phyloP scores from a whole-genome alignment of 768 basidiomycete genomes.

The Amanita polypyramis region DNA sequence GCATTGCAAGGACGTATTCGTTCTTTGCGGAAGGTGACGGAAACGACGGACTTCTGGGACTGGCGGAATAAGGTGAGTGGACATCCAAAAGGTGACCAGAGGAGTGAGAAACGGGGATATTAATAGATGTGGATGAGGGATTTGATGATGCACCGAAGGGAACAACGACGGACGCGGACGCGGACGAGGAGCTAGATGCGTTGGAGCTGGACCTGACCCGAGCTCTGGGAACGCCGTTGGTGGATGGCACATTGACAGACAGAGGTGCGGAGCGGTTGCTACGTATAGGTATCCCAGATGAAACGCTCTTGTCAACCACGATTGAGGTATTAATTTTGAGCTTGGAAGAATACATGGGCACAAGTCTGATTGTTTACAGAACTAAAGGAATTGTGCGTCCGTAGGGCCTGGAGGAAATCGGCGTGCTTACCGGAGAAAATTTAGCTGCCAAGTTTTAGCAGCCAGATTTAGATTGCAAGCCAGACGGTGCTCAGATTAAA shows the following conservation, averaged over 20 bases:
- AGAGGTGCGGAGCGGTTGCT: constrained; percentile 20
- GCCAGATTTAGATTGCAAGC: no score
- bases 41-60: constrained; percentile 29
- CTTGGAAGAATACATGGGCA: constrained; percentile 31
- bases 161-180: constrained; percentile 47
- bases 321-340: constrained; percentile 40
- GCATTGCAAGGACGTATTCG: constrained; percentile 85
- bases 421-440: not conserved
- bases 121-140: constrained; percentile 37
- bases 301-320: constrained; percentile 17
- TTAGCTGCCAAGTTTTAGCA: not conserved
- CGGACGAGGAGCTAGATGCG: constrained; percentile 45
- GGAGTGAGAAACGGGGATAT: constrained; percentile 30
- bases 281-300: constrained; percentile 17
- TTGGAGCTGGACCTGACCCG: constrained; percentile 42
- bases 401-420: not conserved
- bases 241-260: constrained; percentile 9
- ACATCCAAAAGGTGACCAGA: constrained; percentile 16
- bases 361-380: not conserved
- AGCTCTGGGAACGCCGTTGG: constrained; percentile 16
- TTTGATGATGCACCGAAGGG: constrained; percentile 17
- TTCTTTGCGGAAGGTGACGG: constrained; percentile 23
- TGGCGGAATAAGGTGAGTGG: constrained; percentile 21
- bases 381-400: not conserved
- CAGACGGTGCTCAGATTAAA: no score